Percentiles rank a stretch among this genome's conserved stretches.
Evolutionary conservation across 1,139 yeast genomes (phyloP).

Genomic region (Sugiyamaella novakii): DNA sequence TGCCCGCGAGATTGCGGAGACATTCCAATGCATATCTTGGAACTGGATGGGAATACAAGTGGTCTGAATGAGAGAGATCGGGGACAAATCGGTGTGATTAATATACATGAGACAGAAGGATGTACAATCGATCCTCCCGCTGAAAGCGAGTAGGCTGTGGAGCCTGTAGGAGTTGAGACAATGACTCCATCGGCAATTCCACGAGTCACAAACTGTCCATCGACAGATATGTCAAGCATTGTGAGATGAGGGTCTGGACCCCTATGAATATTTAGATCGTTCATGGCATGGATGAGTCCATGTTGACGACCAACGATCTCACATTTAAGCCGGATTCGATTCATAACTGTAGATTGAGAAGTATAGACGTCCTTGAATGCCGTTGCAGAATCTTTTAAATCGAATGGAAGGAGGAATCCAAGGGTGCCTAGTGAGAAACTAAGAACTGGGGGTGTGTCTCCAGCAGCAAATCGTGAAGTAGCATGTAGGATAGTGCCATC

Average conservation of each 20-base stretch:
- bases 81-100: slow-evolving; percentile 93
- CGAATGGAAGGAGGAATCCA: slow-evolving; percentile 85
- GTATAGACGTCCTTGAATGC: slow-evolving; percentile 68
- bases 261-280: slow-evolving; percentile 84
- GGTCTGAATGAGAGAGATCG: slow-evolving; percentile 87
- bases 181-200: slow-evolving; percentile 92
- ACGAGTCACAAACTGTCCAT: slow-evolving; percentile 79
- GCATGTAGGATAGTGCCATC: slow-evolving; percentile 91
- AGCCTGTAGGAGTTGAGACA: slow-evolving; percentile 89
- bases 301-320: slow-evolving; percentile 43
- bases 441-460: slow-evolving; percentile 76
- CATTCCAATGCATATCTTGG: slow-evolving; percentile 67
- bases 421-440: slow-evolving; percentile 90
- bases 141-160: slow-evolving; percentile 87
- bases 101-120: slow-evolving; percentile 79
- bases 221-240: slow-evolving; percentile 76
- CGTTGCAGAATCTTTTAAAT: slow-evolving; percentile 59
- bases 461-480: slow-evolving; percentile 56
- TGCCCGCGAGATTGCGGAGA: slow-evolving; percentile 43
- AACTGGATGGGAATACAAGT: slow-evolving; percentile 70
- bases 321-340: slow-evolving; percentile 77
- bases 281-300: slow-evolving; percentile 67
- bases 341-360: slow-evolving; percentile 69
- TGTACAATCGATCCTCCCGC: slow-evolving; percentile 94
- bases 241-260: slow-evolving; percentile 88